phyloP scores from a whole-genome alignment of 2,329 filamentous ascomycete species.

The Aspergillus pseudoglaucus region DNA sequence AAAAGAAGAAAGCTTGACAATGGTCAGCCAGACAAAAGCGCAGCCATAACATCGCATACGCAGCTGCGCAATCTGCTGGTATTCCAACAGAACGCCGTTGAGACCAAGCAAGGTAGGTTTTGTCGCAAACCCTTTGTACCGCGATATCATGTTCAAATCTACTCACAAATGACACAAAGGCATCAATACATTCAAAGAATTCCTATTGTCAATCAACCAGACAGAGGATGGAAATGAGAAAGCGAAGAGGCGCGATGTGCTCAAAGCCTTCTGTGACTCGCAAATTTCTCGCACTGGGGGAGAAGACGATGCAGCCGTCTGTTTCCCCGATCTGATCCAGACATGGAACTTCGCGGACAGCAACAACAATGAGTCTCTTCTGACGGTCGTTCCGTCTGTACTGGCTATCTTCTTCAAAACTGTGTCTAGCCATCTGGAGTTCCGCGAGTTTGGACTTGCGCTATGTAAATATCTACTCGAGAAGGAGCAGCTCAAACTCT shows the following conservation, averaged over 20 bases:
- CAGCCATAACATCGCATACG: slow-evolving; percentile 43
- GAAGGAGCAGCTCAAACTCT: slow-evolving; percentile 70
- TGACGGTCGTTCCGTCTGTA: slow-evolving; percentile 73
- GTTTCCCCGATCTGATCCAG: slow-evolving; percentile 73
- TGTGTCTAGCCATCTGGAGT: slow-evolving; percentile 65
- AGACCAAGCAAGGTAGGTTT: slow-evolving; percentile 60
- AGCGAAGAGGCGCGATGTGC: slow-evolving; percentile 34
- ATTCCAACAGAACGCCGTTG: slow-evolving; percentile 61
- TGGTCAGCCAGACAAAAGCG: slow-evolving; percentile 9
- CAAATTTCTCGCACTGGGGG: slow-evolving; percentile 43
- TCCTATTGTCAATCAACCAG: slow-evolving; percentile 34
- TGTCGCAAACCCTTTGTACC: slow-evolving; percentile 9
- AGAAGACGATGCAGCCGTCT: slow-evolving; percentile 52
- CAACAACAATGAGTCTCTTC: slow-evolving; percentile 70
- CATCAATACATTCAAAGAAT: slow-evolving; percentile 39
- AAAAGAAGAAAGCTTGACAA: slow-evolving; percentile 38
- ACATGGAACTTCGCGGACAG: slow-evolving; percentile 80
- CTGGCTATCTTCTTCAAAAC: slow-evolving; percentile 75
- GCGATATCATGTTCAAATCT: not conserved
- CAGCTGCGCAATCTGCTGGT: slow-evolving; percentile 63
- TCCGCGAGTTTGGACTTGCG: slow-evolving; percentile 67
- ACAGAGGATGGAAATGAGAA: slow-evolving; percentile 30
- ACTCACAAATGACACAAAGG: slow-evolving; percentile 19
- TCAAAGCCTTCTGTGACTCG: slow-evolving; percentile 46
- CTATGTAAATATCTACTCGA: slow-evolving; percentile 78